A percentile compares a stretch with the other conserved stretches of the same genome.
These are phyloP conservation scores for Ophiostoma ips DNA, from an alignment of 2,329 filamentous ascomycete species.

Conservation along the genomic window DNA sequence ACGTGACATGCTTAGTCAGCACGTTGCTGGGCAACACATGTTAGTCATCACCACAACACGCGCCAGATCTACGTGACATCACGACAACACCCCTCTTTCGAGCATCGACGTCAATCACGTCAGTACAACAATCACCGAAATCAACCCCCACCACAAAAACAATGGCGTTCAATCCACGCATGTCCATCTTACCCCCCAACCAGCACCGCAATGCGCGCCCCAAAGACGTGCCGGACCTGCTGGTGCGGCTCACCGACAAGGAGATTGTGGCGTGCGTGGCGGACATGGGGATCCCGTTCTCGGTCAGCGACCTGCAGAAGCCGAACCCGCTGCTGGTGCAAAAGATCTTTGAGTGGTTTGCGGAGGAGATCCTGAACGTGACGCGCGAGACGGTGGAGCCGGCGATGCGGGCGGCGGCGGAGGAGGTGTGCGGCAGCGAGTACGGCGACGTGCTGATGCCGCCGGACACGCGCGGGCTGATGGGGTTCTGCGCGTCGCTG, in stretches of 20 bases:
- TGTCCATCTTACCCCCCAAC: constrained; percentile 44
- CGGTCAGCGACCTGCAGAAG: constrained; percentile 74
- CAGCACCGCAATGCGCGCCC: constrained; percentile 38
- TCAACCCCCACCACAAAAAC: not conserved
- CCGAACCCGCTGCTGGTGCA: constrained; percentile 91
- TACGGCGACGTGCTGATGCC: constrained; percentile 68
- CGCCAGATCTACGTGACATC: not conserved
- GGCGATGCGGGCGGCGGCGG: constrained; percentile 82
- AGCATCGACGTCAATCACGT: not conserved
- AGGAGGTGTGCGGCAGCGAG: constrained; percentile 68
- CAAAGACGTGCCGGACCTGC: constrained; percentile 45
- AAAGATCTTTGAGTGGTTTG: constrained; percentile 96
- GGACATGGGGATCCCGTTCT: constrained; percentile 88
- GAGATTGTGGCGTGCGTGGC: constrained; percentile 96
- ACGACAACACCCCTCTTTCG: not conserved
- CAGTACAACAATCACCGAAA: not conserved
- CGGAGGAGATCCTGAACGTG: constrained; percentile 82
- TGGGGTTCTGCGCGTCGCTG: constrained; percentile 87
- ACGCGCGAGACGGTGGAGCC: constrained; percentile 89
- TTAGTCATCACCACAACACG: not conserved
- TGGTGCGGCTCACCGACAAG: constrained; percentile 47
- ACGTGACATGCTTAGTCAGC: too few species aligned
- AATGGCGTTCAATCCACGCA: constrained; percentile 46
- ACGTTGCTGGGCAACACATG: not conserved
- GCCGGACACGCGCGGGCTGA: constrained; percentile 77